Conservation (phyloP, 441 rosid species). For the Melastoma candidum region DNA sequence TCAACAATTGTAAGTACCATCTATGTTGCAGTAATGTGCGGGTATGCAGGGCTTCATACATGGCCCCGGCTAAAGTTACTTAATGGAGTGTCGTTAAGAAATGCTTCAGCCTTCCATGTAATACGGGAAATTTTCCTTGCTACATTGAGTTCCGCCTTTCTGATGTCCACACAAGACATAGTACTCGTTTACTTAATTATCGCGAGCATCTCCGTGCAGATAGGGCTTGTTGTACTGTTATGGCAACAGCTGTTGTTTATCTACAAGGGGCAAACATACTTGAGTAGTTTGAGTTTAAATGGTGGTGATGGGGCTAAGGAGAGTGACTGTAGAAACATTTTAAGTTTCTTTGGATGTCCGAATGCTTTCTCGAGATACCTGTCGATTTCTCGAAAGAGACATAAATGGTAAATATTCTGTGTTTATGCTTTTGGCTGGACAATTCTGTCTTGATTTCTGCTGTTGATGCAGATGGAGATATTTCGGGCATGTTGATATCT, state of each 20-base stretch:
- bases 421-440: too few species aligned
- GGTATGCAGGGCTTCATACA: conserved; percentile 30
- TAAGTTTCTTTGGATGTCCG: conserved; percentile 68
- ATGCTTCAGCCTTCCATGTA: conserved; percentile 21
- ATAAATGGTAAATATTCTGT: conserved; percentile 29
- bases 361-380: conserved; percentile 38
- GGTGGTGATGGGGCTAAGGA: conserved; percentile 36
- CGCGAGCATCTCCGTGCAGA: conserved; percentile 56
- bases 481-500: too few species aligned
- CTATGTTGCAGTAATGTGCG: conserved; percentile 48
- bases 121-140: conserved; percentile 25
- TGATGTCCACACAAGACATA: conserved; percentile 57
- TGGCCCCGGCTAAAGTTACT: conserved; percentile 40
- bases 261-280: conserved; percentile 70
- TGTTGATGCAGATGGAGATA: too few species aligned
- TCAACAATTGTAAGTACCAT: conserved; percentile 54
- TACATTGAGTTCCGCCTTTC: conserved; percentile 39
- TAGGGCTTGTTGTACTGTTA: conserved; percentile 60
- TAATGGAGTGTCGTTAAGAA: conserved; percentile 8
- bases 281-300: conserved; percentile 49
- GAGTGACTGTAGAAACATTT: conserved; percentile 56
- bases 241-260: conserved; percentile 90
- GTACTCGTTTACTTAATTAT: conserved; percentile 66
- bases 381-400: conserved; percentile 47
- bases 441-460: too few species aligned